Percentiles rank a stretch among this genome's conserved stretches.
These are phyloP conservation scores for Parastagonospora nodorum DNA, from an alignment of 2,329 filamentous ascomycete species.

Conservation along the genomic window DNA sequence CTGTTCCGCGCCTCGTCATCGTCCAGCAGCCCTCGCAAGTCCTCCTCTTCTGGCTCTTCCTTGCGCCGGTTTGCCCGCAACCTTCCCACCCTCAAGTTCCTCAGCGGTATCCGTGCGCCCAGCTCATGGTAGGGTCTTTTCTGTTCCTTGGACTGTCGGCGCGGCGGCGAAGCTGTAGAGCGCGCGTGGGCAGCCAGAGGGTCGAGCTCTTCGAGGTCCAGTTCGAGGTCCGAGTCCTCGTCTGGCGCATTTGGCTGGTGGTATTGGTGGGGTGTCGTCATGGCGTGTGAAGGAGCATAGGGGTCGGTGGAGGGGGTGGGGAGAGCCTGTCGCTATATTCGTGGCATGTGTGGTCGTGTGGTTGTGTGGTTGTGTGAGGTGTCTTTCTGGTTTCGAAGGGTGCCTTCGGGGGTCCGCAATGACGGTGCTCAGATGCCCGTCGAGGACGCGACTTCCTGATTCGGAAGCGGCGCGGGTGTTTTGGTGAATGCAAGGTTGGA, in stretches of 20 bases:
- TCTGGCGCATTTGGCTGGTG: slow-evolving; percentile 65
- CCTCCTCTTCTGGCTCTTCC: slow-evolving; percentile 64
- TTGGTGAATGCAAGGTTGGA: background rate
- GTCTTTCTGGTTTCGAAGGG: slow-evolving; percentile 3
- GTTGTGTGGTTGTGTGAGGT: slow-evolving; percentile 9
- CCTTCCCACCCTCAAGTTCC: slow-evolving; percentile 60
- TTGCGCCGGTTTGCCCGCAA: slow-evolving; percentile 48
- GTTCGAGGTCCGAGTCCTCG: slow-evolving; percentile 73
- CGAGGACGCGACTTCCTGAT: background rate
- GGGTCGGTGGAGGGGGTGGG: slow-evolving; percentile 7
- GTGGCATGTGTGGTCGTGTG: slow-evolving; percentile 15
- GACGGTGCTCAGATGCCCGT: background rate
- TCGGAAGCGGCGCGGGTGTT: background rate
- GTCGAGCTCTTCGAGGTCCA: slow-evolving; percentile 81
- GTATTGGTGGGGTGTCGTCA: slow-evolving; percentile 54
- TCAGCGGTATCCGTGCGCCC: slow-evolving; percentile 68
- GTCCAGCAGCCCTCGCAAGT: slow-evolving; percentile 69
- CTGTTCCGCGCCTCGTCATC: slow-evolving; percentile 62
- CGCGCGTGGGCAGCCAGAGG: slow-evolving; percentile 52
- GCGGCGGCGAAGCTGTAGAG: slow-evolving; percentile 29
- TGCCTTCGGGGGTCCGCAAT: slow-evolving; percentile 34
- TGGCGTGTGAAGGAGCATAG: slow-evolving; percentile 44
- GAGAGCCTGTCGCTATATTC: slow-evolving; percentile 6
- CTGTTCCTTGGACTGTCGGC: slow-evolving; percentile 37
- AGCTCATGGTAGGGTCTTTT: slow-evolving; percentile 47